Percentiles rank a stretch among this genome's conserved stretches.
Evolutionary conservation across 371 early-diverging fungal species (phyloP).

Genomic region (Amoeboradix gromovi): DNA sequence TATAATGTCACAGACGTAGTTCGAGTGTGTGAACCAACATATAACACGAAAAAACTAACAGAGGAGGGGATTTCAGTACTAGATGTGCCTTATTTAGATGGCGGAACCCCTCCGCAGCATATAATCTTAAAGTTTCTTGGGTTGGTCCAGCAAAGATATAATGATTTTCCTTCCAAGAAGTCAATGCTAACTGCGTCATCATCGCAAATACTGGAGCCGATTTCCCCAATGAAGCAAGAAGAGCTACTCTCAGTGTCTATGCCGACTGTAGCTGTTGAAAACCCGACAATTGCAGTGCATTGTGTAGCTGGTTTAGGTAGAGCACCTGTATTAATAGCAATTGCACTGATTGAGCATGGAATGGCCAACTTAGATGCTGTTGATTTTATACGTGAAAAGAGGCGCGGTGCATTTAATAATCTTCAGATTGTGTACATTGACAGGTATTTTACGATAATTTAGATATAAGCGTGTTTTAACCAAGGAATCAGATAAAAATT

Average conservation of each 20-base stretch:
- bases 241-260: neutral
- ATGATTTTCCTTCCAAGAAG: neutral
- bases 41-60: conserved; percentile 25
- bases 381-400: conserved; percentile 32
- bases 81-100: conserved; percentile 8
- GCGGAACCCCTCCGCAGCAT: conserved; percentile 23
- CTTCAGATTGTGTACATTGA: conserved; percentile 29
- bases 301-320: conserved; percentile 59
- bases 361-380: conserved; percentile 47
- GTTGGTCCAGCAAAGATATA: conserved; percentile 20
- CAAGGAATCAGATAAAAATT: neutral
- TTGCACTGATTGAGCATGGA: conserved; percentile 49
- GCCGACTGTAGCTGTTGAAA: conserved; percentile 7
- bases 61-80: conserved; percentile 36
- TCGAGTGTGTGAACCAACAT: conserved; percentile 67
- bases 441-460: no score
- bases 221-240: neutral
- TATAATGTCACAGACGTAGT: conserved; percentile 49
- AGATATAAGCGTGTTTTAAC: neutral
- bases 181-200: neutral
- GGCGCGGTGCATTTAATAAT: conserved; percentile 52
- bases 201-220: neutral
- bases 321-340: conserved; percentile 36
- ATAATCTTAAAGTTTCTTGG: conserved; percentile 39
- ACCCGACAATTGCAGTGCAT: conserved; percentile 42